Evolutionary conservation across 2,329 filamentous ascomycete genomes (phyloP).

Genomic region (Eurotiales sp.): DNA sequence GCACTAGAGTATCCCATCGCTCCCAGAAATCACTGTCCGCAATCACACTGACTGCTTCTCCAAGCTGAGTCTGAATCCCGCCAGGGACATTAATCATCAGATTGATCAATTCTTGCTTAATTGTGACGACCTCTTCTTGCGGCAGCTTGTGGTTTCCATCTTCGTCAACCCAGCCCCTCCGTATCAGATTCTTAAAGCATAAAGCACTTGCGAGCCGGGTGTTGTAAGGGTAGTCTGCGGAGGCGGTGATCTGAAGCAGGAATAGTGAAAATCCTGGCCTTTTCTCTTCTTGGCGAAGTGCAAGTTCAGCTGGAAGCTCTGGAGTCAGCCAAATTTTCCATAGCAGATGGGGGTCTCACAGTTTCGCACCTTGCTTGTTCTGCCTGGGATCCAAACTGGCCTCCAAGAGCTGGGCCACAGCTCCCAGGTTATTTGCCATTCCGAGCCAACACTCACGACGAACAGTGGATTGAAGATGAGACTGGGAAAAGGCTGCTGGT

Average conservation of each 20-base stretch:
- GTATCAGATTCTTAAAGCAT: conserved; percentile 98
- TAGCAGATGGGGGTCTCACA: neutral
- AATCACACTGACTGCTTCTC: conserved; percentile 94
- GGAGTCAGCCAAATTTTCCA: conserved; percentile 11
- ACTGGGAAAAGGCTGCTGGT: neutral
- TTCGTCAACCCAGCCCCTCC: conserved; percentile 91
- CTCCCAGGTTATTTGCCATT: conserved; percentile 61
- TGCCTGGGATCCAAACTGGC: conserved; percentile 83
- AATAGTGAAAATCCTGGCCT: conserved; percentile 84
- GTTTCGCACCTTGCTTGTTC: conserved; percentile 76
- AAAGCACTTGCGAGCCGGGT: conserved; percentile 84
- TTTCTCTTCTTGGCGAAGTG: conserved; percentile 72
- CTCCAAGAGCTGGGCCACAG: conserved; percentile 77
- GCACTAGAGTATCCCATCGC: conserved; percentile 91
- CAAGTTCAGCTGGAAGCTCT: conserved; percentile 66
- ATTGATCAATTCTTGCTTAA: conserved; percentile 93
- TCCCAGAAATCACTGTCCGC: conserved; percentile 97
- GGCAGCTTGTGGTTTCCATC: conserved; percentile 90
- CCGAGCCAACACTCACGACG: conserved; percentile 18
- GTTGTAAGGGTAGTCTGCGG: conserved; percentile 66
- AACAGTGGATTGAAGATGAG: too few species aligned
- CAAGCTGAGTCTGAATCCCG: conserved; percentile 86
- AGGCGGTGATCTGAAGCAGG: conserved; percentile 86
- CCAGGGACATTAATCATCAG: conserved; percentile 91
- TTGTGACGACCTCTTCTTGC: conserved; percentile 74